phyloP scores from a whole-genome alignment of 352 stramenopile genomes.

The Phytophthora nicotianae region DNA sequence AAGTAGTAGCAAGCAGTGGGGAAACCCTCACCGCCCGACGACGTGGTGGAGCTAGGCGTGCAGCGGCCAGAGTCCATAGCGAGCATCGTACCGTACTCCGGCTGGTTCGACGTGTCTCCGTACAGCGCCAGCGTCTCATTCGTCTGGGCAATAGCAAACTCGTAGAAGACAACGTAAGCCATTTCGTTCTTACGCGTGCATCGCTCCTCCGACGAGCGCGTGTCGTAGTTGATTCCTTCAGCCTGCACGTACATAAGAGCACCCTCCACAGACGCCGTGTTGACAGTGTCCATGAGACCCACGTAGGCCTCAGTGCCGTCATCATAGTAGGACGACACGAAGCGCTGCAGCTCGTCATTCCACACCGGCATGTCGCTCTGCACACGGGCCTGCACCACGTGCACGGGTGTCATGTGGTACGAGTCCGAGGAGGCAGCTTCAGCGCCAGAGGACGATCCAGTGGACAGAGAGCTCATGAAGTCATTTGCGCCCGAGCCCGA shows the following conservation, averaged over 20 bases:
- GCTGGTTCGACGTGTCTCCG: conserved; percentile 41
- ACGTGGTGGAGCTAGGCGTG: conserved; percentile 44
- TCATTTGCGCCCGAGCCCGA: conserved; percentile 36
- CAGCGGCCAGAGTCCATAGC: conserved; percentile 73
- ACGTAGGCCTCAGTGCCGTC: conserved; percentile 59
- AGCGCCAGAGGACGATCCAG: conserved; percentile 21
- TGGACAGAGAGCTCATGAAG: conserved; percentile 46
- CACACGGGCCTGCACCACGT: conserved; percentile 74
- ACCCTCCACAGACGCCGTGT: conserved; percentile 79
- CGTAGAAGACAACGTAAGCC: conserved; percentile 85
- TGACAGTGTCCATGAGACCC: conserved; percentile 80
- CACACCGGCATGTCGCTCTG: conserved; percentile 70
- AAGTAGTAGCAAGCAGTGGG: conserved; percentile 74
- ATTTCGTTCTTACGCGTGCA: conserved; percentile 87
- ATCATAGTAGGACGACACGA: conserved; percentile 66
- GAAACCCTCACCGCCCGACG: conserved; percentile 40
- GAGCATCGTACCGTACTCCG: conserved; percentile 74
- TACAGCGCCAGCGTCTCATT: conserved; percentile 80
- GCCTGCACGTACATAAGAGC: conserved; percentile 90
- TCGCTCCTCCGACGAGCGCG: conserved; percentile 51
- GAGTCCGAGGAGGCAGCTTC: conserved; percentile 27
- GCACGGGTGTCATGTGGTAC: conserved; percentile 79
- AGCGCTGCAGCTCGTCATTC: conserved; percentile 55
- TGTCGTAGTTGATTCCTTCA: conserved; percentile 84
- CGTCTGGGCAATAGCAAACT: conserved; percentile 74